A percentile compares a stretch with the other conserved stretches of the same genome.
Conservation (phyloP, 2,329 filamentous ascomycete species). For the Parascedosporium putredinis region DNA sequence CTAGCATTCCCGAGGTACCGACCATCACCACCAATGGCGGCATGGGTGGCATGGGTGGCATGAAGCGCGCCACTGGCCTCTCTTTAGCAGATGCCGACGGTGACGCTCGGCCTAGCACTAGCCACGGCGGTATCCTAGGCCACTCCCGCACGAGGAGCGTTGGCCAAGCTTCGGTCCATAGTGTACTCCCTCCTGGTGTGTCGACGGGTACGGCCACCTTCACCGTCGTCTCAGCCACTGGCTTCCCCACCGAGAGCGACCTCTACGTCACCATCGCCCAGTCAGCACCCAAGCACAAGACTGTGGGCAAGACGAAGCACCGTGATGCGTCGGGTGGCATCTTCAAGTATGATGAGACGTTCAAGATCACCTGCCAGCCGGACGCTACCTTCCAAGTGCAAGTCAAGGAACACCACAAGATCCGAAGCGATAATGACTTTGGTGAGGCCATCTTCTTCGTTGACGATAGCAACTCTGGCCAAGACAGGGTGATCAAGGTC, state of each 20-base stretch:
- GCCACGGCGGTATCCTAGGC: constrained; percentile 12
- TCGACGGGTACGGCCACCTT: constrained; percentile 70
- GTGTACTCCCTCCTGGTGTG: constrained; percentile 46
- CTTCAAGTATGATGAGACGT: constrained; percentile 66
- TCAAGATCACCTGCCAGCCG: constrained; percentile 66
- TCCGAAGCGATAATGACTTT: constrained; percentile 72
- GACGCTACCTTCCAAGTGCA: constrained; percentile 80
- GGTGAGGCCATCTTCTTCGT: constrained; percentile 86
- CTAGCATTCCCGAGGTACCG: constrained; percentile 30
- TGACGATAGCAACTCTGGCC: constrained; percentile 60
- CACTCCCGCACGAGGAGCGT: constrained; percentile 48
- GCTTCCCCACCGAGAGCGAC: constrained; percentile 66
- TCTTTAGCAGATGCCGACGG: constrained; percentile 19
- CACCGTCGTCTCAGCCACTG: constrained; percentile 66
- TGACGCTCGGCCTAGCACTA: not conserved
- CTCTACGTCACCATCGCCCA: constrained; percentile 68
- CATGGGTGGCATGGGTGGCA: constrained; percentile 13
- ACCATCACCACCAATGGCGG: constrained; percentile 25
- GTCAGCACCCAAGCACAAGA: constrained; percentile 59
- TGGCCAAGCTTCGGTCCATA: constrained; percentile 57
- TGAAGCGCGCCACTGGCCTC: constrained; percentile 29
- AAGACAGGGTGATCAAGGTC: constrained; percentile 64
- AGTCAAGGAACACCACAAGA: constrained; percentile 75
- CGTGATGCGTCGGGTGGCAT: constrained; percentile 60
- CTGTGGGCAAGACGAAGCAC: constrained; percentile 86